A percentile compares a stretch with the other conserved stretches of the same genome.
These are phyloP conservation scores for Penicillium alfredii DNA, from an alignment of 495 filamentous ascomycete species.

Conservation along the genomic window DNA sequence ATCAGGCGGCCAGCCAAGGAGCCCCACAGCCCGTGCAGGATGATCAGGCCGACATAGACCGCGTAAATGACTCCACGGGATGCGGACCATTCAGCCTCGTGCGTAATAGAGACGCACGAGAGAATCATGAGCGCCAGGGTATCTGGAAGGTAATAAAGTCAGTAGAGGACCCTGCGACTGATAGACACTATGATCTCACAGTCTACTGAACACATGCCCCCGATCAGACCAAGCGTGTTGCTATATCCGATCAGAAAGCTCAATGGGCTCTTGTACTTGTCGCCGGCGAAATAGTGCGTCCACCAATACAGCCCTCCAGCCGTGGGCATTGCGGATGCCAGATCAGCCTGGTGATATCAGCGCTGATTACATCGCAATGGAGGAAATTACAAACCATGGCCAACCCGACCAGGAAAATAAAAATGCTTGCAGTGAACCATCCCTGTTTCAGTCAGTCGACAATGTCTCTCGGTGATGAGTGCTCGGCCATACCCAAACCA, in stretches of 20 bases:
- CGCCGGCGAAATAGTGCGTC: constrained; percentile 62
- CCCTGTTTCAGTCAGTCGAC: no score
- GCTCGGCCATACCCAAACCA: constrained; percentile 70
- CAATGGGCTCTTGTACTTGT: constrained; percentile 54
- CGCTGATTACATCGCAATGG: neutral
- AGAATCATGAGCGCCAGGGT: constrained; percentile 49
- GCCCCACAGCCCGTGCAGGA: constrained; percentile 53
- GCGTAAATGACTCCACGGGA: constrained; percentile 55
- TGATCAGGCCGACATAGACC: constrained; percentile 54
- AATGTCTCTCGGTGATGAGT: no score
- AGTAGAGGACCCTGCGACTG: no score
- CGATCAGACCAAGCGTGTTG: constrained; percentile 62
- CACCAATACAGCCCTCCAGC: constrained; percentile 65
- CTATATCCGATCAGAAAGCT: constrained; percentile 68
- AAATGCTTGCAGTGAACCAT: constrained; percentile 56
- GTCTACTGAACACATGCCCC: constrained; percentile 57
- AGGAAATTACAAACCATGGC: constrained; percentile 46
- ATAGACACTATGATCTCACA: no score
- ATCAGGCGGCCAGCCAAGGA: constrained; percentile 53
- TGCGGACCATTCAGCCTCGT: constrained; percentile 59
- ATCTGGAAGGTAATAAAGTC: constrained; percentile 23
- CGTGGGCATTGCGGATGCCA: constrained; percentile 65
- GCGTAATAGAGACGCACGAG: constrained; percentile 53
- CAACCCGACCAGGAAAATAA: constrained; percentile 61
- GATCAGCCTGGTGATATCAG: constrained; percentile 43